These are phyloP conservation scores for Polytolypa hystricis DNA, from an alignment of 2,329 filamentous ascomycete genomes.

Conservation along the genomic window DNA sequence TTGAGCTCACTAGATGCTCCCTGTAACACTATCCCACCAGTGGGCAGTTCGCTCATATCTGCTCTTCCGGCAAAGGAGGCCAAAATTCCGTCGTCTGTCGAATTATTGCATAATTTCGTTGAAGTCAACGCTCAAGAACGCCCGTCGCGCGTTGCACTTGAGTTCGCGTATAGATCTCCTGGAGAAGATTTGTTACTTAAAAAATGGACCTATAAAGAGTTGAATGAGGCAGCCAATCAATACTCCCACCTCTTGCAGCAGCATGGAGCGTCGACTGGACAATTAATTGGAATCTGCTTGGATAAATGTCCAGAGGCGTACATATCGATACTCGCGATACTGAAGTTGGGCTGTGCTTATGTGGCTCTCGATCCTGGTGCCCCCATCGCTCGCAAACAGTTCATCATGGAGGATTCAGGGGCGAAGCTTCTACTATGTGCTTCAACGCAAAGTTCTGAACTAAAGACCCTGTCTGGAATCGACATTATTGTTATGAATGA, in stretches of 20 bases:
- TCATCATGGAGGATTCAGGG: slow-evolving; percentile 64
- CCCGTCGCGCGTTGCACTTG: slow-evolving; percentile 57
- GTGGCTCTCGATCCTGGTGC: slow-evolving; percentile 68
- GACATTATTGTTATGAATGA: slow-evolving; percentile 39
- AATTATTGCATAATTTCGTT: slow-evolving; percentile 66
- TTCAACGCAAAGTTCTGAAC: slow-evolving; percentile 29
- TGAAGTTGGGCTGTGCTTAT: slow-evolving; percentile 74
- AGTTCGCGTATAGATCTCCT: slow-evolving; percentile 56
- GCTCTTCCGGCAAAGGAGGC: slow-evolving; percentile 51
- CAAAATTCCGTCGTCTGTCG: slow-evolving; percentile 46
- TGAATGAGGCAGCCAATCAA: slow-evolving; percentile 60
- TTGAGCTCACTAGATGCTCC: slow-evolving; percentile 37
- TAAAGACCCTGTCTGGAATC: slow-evolving; percentile 25
- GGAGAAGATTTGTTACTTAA: slow-evolving; percentile 35
- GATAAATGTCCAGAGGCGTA: slow-evolving; percentile 78
- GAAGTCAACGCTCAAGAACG: slow-evolving; percentile 47
- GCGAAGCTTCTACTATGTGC: slow-evolving; percentile 54
- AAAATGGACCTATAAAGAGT: slow-evolving; percentile 62
- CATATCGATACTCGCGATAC: slow-evolving; percentile 67
- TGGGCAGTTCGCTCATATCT: slow-evolving; percentile 40
- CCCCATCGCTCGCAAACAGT: slow-evolving; percentile 60
- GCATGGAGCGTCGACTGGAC: slow-evolving; percentile 42
- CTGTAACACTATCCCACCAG: slow-evolving; percentile 29
- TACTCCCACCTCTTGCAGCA: slow-evolving; percentile 54
- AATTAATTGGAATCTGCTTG: slow-evolving; percentile 66